A percentile compares a stretch with the other conserved stretches of the same genome.
Conservation (phyloP, 2,329 filamentous ascomycete species). For the Fonsecaea monophora region DNA sequence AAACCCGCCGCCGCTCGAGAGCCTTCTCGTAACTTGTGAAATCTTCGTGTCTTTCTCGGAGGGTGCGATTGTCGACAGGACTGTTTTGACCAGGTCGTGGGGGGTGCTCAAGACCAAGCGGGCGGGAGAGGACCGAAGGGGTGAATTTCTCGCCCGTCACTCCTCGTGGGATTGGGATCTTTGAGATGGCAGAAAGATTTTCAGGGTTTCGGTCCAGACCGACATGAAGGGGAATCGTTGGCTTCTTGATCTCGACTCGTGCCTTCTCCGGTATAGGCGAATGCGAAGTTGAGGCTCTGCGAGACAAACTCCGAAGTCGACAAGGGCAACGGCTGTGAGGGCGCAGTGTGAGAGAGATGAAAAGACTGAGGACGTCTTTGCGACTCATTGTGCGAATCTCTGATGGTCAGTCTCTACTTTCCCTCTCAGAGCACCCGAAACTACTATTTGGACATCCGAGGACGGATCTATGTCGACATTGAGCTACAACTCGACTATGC, state of each 20-base stretch:
- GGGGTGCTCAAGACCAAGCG: constrained; percentile 79
- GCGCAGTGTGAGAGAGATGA: constrained; percentile 35
- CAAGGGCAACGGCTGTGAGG: constrained; percentile 35
- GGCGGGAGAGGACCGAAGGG: constrained; percentile 66
- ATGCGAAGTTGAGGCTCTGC: constrained; percentile 30
- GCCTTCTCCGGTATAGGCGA: constrained; percentile 14
- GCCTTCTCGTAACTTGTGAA: constrained; percentile 88
- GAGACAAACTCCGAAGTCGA: constrained; percentile 17
- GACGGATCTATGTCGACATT: background rate
- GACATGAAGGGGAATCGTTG: constrained; percentile 37
- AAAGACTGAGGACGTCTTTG: constrained; percentile 28
- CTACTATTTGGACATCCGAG: background rate
- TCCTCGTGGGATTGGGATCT: constrained; percentile 40
- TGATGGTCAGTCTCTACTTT: background rate
- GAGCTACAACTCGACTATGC: background rate
- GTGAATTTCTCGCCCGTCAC: constrained; percentile 53
- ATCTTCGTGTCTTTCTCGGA: constrained; percentile 75
- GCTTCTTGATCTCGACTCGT: constrained; percentile 10
- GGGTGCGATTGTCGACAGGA: constrained; percentile 71
- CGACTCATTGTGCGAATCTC: constrained; percentile 25
- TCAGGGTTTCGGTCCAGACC: constrained; percentile 38
- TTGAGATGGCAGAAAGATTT: constrained; percentile 37
- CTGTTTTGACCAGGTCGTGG: constrained; percentile 82
- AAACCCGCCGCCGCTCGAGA: constrained; percentile 72
- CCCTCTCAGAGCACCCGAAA: background rate